These are phyloP conservation scores for Phytopythium vexans DNA, from an alignment of 352 stramenopile genomes.

Conservation along the genomic window DNA sequence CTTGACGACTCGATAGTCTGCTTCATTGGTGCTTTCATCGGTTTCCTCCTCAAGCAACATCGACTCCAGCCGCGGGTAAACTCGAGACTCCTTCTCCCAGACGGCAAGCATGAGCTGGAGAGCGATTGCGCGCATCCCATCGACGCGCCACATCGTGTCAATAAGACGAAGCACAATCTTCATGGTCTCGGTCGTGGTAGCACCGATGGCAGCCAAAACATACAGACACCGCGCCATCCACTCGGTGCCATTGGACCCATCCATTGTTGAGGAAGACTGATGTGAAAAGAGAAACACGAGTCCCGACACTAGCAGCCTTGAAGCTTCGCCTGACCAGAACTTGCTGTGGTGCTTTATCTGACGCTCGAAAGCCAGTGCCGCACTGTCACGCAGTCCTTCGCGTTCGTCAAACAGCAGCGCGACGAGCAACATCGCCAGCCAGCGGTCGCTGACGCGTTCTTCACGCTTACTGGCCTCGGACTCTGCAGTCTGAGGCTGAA, in stretches of 20 bases:
- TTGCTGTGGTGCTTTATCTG: slow-evolving; percentile 26
- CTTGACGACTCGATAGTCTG: slow-evolving; percentile 32
- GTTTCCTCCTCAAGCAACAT: slow-evolving; percentile 36
- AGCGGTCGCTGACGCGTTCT: slow-evolving; percentile 16
- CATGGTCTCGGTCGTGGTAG: slow-evolving; percentile 69
- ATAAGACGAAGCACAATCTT: slow-evolving; percentile 68
- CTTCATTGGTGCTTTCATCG: slow-evolving; percentile 9
- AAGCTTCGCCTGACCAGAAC: slow-evolving; percentile 23
- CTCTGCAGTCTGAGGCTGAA: slow-evolving; percentile 6
- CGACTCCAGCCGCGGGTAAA: slow-evolving; percentile 58
- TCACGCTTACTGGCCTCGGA: neutral
- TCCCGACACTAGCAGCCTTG: slow-evolving; percentile 56
- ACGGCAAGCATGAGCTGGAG: slow-evolving; percentile 56
- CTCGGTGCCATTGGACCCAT: slow-evolving; percentile 4
- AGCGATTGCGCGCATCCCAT: slow-evolving; percentile 36
- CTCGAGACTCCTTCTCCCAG: slow-evolving; percentile 60
- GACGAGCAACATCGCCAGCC: slow-evolving; percentile 29
- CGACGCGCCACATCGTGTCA: slow-evolving; percentile 43
- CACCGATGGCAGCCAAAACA: slow-evolving; percentile 38
- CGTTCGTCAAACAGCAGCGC: slow-evolving; percentile 38
- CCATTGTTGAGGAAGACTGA: slow-evolving; percentile 2
- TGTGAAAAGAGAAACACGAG: slow-evolving; percentile 60
- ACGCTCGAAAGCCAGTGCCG: slow-evolving; percentile 32
- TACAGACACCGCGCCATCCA: slow-evolving; percentile 49
- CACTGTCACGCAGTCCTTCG: slow-evolving; percentile 12